Evolutionary conservation across 768 basidiomycete genomes (phyloP), one percentile per base, ranked within the genome.

Genomic region (Suillus subalutaceus): DNA sequence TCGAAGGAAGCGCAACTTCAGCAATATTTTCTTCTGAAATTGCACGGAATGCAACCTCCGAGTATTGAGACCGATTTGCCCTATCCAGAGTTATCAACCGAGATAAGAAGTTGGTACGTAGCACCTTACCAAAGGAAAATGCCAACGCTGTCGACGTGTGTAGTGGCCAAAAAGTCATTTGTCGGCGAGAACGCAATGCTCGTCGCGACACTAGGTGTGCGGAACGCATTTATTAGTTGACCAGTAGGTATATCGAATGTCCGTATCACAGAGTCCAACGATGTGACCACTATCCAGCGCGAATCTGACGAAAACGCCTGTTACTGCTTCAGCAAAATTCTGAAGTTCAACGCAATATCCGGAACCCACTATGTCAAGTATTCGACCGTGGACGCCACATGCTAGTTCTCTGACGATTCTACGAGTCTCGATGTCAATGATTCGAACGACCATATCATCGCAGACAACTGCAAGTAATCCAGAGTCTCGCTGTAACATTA

Each of bases 221-320:
- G 85, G 82, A 99, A 99, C 0, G 89, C 94, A 72, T 99, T 95
- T 63, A 99, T 96, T 44, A 99, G 81, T 35, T 89, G 84, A 6
- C 96, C 96, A 20, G 96, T 94, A 1, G 97, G 97, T 32, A 99
- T 85, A 74, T 99, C 97, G 75, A 94, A 99, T 3, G 97, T 99
- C 38, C 97, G 88, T 71, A 99, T 93, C 63, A 91, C 83, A 0
- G 94, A 93, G 76, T 99, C 97, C 48, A 97, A 80, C 10, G 96
- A 96, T 3, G 93, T 88, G 2, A 89, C 83, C 50, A 98, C 85
- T 61, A 99, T 82, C 97, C 97, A 99, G 63, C 97, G 84, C 2
- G 96, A 96, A 76, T 98, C 96, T 1, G 94, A 88, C 9, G 97
- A 99, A 78, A 98, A 98, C 1, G 93, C 86, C 96, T 98, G 72